Evolutionary conservation across 495 filamentous ascomycete genomes (phyloP), one percentile per base, ranked within the genome.

Genomic region (Penicillium psychrofluorescens): DNA sequence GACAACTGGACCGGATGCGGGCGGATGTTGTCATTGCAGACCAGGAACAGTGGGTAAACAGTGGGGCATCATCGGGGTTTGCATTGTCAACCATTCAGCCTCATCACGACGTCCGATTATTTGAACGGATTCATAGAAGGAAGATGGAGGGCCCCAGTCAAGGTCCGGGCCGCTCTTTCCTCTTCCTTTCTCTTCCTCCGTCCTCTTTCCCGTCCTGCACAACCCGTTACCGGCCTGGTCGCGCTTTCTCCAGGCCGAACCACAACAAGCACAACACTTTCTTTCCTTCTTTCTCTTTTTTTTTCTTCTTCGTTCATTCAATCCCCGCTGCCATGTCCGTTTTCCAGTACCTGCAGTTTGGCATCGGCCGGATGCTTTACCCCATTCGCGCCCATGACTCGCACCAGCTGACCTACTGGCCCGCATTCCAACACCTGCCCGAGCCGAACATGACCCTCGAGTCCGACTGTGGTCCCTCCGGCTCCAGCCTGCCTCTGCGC

Each of bases 361-460:
- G 37, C 13, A 34, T 60, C 8, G 56, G 55, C 22, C 43, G 48
- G 6, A 10, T 57, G 2, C 37, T 65, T 0, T 62, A 62, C 44
- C 44, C 46, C 9, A 43, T 64, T 10, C 55, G 63, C 11, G 53
- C 45, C 31, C 59, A 64, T 46, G 63, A 67, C 16, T 50, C 43
- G 6, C 43, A 48, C 9, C 56, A 63, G 34, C 56, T 64, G 38
- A 49, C 55, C 30, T 35, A 53, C 11, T 46, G 43, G 16, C 36
- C 40, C 6, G 57, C 63, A 6, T 64, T 67, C 43, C 47, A 53
- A 12, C 40, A 55, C 13, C 39, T 64, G 11, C 53, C 65, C 2
- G 49, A 63, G 10, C 61, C 63, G 3, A 71, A 67, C 29, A 67
- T 78, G 51, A 60, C 50, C 7, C 56, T 76, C 11, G 64, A 67